These are phyloP conservation scores for Solanum piurae DNA, from an alignment of 257 asterid species.

Conservation along the genomic window DNA sequence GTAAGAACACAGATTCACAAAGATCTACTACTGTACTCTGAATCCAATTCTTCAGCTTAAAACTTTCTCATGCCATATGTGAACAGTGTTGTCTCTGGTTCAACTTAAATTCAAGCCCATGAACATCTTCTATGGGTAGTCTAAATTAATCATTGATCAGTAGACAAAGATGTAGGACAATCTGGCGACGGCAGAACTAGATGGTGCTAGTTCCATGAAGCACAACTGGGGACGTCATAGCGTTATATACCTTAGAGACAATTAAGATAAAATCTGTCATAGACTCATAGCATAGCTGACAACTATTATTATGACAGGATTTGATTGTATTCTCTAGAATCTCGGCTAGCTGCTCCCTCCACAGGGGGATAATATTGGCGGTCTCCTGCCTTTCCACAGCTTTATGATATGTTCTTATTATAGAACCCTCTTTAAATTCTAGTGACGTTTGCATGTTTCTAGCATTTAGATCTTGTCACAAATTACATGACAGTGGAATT, in stretches of 20 bases:
- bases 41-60: not conserved
- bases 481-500: not conserved
- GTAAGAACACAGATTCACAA: not conserved
- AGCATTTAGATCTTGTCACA: not conserved
- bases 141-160: not conserved
- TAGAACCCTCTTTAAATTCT: not conserved
- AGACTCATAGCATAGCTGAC: not conserved
- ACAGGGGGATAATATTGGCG: not conserved
- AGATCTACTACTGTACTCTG: not conserved
- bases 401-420: not conserved
- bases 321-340: not conserved
- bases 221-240: not conserved
- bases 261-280: not conserved
- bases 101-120: not conserved
- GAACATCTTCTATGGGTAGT: not conserved
- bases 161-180: not conserved
- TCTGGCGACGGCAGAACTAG: not conserved
- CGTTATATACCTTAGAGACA: not conserved
- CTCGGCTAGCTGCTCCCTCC: not conserved
- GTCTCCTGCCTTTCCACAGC: not conserved
- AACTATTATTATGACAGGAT: not conserved
- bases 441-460: not conserved
- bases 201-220: not conserved
- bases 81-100: not conserved
- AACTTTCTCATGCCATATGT: not conserved